Percentiles rank a stretch among this genome's conserved stretches.
These are phyloP conservation scores for Geotrichum klebahnii DNA, from an alignment of 1,139 yeast genomes.

Conservation along the genomic window DNA sequence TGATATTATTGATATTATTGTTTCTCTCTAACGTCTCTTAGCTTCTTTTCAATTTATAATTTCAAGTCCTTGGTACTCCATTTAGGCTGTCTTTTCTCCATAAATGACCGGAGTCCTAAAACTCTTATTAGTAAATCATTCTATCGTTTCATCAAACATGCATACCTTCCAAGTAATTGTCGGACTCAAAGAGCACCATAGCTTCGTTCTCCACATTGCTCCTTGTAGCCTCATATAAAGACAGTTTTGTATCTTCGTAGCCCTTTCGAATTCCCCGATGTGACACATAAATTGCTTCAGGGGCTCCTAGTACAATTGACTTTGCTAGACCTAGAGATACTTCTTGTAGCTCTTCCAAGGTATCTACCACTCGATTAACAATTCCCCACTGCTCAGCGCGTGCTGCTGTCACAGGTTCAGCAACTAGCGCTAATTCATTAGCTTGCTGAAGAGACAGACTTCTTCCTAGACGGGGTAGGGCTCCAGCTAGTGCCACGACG, in stretches of 20 bases:
- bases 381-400: conserved; percentile 35
- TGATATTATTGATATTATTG: too few relatives aligned
- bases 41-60: too few relatives aligned
- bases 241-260: conserved; percentile 28
- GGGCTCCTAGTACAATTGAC: conserved; percentile 31
- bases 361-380: conserved; percentile 31
- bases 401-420: conserved; percentile 34
- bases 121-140: neutral
- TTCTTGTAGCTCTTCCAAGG: conserved; percentile 29
- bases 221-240: conserved; percentile 10
- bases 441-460: conserved; percentile 34
- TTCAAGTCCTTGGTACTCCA: conserved; percentile 27
- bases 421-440: conserved; percentile 34
- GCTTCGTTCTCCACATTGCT: conserved; percentile 1
- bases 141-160: neutral
- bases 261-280: conserved; percentile 33
- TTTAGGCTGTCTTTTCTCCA: conserved; percentile 32
- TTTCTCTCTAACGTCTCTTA: too few relatives aligned
- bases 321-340: conserved; percentile 33
- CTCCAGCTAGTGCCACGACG: conserved; percentile 37
- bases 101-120: conserved; percentile 27
- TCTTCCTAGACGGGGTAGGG: conserved; percentile 35
- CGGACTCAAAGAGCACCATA: conserved; percentile 8
- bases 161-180: conserved; percentile 16
- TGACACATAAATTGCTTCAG: conserved; percentile 34